These are phyloP conservation scores for Crithidia bombi DNA, from an alignment of 208 protist species.

Conservation along the genomic window DNA sequence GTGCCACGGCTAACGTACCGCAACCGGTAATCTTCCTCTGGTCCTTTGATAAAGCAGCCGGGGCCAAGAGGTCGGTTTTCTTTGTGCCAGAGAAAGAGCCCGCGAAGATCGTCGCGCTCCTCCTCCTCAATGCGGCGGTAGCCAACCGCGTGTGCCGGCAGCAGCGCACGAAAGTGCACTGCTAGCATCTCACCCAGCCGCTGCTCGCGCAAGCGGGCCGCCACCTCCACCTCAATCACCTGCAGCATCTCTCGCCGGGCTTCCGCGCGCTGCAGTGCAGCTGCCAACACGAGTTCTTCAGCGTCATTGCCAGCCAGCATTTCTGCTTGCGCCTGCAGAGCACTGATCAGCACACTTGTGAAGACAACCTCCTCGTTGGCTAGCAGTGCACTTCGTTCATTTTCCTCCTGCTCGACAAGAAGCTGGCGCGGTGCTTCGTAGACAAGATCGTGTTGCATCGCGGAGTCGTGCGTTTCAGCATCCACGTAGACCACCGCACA, in stretches of 20 bases:
- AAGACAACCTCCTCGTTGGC: slow-evolving; percentile 45
- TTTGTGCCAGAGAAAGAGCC: slow-evolving; percentile 54
- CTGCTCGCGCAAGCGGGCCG: slow-evolving; percentile 33
- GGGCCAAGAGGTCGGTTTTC: slow-evolving; percentile 57
- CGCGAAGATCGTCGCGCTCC: slow-evolving; percentile 39
- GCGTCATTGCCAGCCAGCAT: slow-evolving; percentile 36
- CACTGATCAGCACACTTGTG: slow-evolving; percentile 19
- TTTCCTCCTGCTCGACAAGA: slow-evolving; percentile 34
- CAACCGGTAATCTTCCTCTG: slow-evolving; percentile 40
- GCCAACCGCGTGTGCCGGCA: slow-evolving; percentile 45
- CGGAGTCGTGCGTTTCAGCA: slow-evolving; percentile 22
- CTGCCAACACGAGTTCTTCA: slow-evolving; percentile 38
- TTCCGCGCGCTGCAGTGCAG: slow-evolving; percentile 25
- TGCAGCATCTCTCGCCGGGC: slow-evolving; percentile 34
- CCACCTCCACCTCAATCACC: slow-evolving; percentile 52
- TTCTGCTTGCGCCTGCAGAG: slow-evolving; percentile 26
- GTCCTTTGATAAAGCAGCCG: slow-evolving; percentile 36
- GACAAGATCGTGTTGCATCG: slow-evolving; percentile 25
- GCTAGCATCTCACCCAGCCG: slow-evolving; percentile 41
- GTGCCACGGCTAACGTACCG: slow-evolving; percentile 8
- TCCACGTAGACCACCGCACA: slow-evolving; percentile 1
- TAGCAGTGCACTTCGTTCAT: slow-evolving; percentile 30
- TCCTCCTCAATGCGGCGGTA: slow-evolving; percentile 38
- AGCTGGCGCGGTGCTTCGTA: slow-evolving; percentile 28
- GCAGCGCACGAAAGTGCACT: slow-evolving; percentile 37